A percentile compares a stretch with the other conserved stretches of the same genome.
Conservation (phyloP, 1,139 yeast genomes). For the Yamadazyma buinensis region DNA sequence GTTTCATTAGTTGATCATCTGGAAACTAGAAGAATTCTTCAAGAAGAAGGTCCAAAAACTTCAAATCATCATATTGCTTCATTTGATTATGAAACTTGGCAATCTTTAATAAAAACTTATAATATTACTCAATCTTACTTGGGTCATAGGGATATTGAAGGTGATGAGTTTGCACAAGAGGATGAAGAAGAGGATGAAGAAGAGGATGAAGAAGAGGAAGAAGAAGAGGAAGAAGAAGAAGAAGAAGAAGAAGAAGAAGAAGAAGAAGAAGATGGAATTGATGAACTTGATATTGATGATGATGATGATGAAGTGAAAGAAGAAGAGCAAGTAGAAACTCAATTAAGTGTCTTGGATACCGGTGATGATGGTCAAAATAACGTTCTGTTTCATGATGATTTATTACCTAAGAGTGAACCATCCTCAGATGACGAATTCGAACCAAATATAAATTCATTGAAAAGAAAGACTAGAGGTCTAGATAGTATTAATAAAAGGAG, state of each 20-base stretch:
- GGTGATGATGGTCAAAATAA: no score
- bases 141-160: slow-evolving; percentile 38
- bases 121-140: slow-evolving; percentile 53
- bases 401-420: no score
- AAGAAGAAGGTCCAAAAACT: slow-evolving; percentile 15
- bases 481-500: slow-evolving; percentile 1
- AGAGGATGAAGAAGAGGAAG: slow-evolving; percentile 1
- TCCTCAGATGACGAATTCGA: no score
- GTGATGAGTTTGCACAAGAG: slow-evolving; percentile 25
- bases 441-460: no score
- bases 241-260: slow-evolving; percentile 1
- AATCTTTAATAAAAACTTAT: slow-evolving; percentile 43
- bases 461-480: no score
- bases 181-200: slow-evolving; percentile 9
- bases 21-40: slow-evolving; percentile 2
- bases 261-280: slow-evolving; percentile 1
- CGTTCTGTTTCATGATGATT: no score
- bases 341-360: no score
- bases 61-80: slow-evolving; percentile 64
- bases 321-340: no score
- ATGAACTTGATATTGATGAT: neutral
- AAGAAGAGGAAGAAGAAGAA: neutral
- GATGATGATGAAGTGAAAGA: slow-evolving; percentile 2
- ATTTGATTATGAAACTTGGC: slow-evolving; percentile 66
- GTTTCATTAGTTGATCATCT: slow-evolving; percentile 19